phyloP scores from a whole-genome alignment of 345 rosid species.

The Turritis glabra region DNA sequence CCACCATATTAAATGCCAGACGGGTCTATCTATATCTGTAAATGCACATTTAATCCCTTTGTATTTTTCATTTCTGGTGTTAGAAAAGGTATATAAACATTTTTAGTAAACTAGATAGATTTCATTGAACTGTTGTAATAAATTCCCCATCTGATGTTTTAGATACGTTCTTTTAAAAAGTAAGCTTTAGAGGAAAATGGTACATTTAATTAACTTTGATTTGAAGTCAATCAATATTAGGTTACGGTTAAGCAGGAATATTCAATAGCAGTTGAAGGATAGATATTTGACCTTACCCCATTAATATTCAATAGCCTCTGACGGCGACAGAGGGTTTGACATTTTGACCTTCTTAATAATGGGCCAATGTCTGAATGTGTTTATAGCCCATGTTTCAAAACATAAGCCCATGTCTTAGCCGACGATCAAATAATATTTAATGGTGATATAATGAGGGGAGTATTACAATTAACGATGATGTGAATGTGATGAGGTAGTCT shows the following conservation, averaged over 20 bases:
- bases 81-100: no score
- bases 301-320: neutral
- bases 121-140: neutral
- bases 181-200: neutral
- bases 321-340: neutral
- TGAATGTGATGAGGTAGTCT: neutral
- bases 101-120: no score
- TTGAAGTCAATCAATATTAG: slow-evolving; percentile 31
- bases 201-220: slow-evolving; percentile 19
- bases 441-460: no score
- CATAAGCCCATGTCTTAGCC: slow-evolving; percentile 1
- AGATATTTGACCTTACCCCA: slow-evolving; percentile 18
- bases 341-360: neutral
- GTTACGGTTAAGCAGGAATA: slow-evolving; percentile 22
- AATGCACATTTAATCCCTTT: no score
- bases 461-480: slow-evolving; percentile 11
- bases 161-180: neutral
- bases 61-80: no score
- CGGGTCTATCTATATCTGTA: no score
- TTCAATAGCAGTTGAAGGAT: slow-evolving; percentile 28
- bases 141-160: neutral
- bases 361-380: slow-evolving; percentile 1
- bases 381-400: neutral
- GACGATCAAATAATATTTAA: no score
- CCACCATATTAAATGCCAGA: no score